Evolutionary conservation across 176 grass and related monocot genomes (phyloP).

Genomic region (Urochloa ruziziensis): DNA sequence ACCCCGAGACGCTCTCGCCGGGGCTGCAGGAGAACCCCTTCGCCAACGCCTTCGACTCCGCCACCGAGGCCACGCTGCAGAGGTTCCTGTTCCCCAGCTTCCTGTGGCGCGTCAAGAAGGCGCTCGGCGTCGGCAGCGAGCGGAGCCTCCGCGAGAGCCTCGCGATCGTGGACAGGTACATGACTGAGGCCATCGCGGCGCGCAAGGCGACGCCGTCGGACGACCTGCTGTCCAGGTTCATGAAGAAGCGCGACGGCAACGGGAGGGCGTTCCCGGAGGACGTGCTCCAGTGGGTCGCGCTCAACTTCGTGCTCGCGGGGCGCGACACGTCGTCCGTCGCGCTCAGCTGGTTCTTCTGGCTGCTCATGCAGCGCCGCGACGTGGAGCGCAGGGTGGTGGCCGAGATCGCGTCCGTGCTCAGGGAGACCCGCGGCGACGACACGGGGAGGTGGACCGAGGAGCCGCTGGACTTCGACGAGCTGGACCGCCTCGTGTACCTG

Average conservation of each 20-base stretch:
- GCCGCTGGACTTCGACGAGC: slow-evolving; percentile 81
- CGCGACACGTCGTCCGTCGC: slow-evolving; percentile 96
- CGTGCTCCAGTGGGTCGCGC: slow-evolving; percentile 89
- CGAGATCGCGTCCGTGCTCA: slow-evolving; percentile 73
- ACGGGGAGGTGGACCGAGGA: slow-evolving; percentile 52
- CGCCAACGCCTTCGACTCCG: slow-evolving; percentile 78
- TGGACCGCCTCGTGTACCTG: slow-evolving; percentile 83
- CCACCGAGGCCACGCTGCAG: slow-evolving; percentile 81
- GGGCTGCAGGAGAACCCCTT: slow-evolving; percentile 73
- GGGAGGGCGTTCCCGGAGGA: slow-evolving; percentile 70
- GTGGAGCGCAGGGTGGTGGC: slow-evolving; percentile 67
- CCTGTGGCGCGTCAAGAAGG: slow-evolving; percentile 90
- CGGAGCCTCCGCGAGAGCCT: slow-evolving; percentile 66
- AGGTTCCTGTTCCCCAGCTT: slow-evolving; percentile 79
- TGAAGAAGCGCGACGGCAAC: slow-evolving; percentile 74
- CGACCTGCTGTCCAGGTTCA: slow-evolving; percentile 89
- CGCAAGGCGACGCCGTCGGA: slow-evolving; percentile 75
- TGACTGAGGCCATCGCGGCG: slow-evolving; percentile 68
- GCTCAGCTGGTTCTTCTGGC: slow-evolving; percentile 98
- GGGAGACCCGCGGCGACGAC: slow-evolving; percentile 68
- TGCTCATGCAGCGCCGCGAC: slow-evolving; percentile 61
- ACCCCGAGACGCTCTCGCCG: slow-evolving; percentile 73
- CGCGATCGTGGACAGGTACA: slow-evolving; percentile 73
- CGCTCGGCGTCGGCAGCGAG: slow-evolving; percentile 76
- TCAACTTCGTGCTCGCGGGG: slow-evolving; percentile 93